Base-by-base conservation (phyloP, 139 green algal genomes). In the Astrephomene gubernaculifera region DNA sequence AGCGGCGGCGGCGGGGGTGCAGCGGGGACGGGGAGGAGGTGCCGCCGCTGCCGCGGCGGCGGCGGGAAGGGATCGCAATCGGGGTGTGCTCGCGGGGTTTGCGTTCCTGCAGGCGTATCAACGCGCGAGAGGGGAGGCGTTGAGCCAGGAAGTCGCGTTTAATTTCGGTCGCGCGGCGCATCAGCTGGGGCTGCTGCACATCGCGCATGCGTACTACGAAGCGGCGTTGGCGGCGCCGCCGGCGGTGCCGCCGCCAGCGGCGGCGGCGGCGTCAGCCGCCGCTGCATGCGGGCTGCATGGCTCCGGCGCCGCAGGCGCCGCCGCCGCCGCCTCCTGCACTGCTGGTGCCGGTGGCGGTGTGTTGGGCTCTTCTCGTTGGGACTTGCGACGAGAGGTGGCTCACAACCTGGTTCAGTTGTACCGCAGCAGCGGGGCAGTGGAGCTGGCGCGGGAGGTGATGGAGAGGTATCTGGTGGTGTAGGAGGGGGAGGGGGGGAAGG, bases 321-420 rank as follows among this genome's bases (percentile, higher is more conserved):
- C n/a, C n/a, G n/a, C n/a, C n/a, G n/a, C n/a, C n/a, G n/a, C n/a
- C n/a, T n/a, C n/a, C n/a, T n/a, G n/a, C n/a, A n/a, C n/a, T n/a
- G n/a, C n/a, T n/a, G n/a, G n/a, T n/a, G n/a, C n/a, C n/a, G n/a
- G n/a, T n/a, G n/a, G n/a, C n/a, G n/a, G n/a, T n/a, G n/a, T n/a
- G n/a, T n/a, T n/a, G n/a, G n/a, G n/a, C n/a, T n/a, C n/a, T n/a
- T 38, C 73, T 2, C 49, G n/a, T 21, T 53, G 35, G 57, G 89
- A 91, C 41, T 29, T 98, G 67, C 76, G 80, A 39, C 79, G 92
- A 0, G 96, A 98, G 81, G 88, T 90, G 19, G 96, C 96, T 1
- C 92, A 96, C 87, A 98, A 98, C 82, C 80, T 98, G 68, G 90
- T 87, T 0, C 71, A 95, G 22, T 93, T 98, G 25, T 96, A 96